A percentile compares a stretch with the other conserved stretches of the same genome.
Conservation (phyloP, 2,329 filamentous ascomycete species). For the Talaromyces piceae region DNA sequence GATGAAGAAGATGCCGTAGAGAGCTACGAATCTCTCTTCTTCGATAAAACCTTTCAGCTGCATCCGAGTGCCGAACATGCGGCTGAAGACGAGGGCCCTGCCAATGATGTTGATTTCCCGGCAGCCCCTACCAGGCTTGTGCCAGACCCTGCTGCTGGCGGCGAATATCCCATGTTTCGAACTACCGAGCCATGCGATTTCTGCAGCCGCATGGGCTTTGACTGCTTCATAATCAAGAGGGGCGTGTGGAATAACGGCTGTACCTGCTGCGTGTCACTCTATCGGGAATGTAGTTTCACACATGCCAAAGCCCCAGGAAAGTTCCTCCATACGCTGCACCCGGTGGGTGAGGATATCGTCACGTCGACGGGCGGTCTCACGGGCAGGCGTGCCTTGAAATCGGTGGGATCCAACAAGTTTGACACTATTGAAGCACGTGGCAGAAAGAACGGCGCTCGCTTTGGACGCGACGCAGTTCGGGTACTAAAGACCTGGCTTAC, state of each 20-base stretch:
- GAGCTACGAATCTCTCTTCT: constrained; percentile 34
- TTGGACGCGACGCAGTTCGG: constrained; percentile 72
- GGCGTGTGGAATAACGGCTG: constrained; percentile 39
- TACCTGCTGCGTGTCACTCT: constrained; percentile 42
- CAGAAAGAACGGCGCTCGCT: constrained; percentile 64
- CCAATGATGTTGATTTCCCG: constrained; percentile 3
- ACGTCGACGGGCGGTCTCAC: constrained; percentile 32
- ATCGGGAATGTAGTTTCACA: constrained; percentile 41
- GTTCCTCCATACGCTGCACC: constrained; percentile 38
- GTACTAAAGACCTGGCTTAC: constrained; percentile 79
- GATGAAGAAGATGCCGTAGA: constrained; percentile 32
- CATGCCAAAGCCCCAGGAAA: constrained; percentile 34
- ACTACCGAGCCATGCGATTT: constrained; percentile 41
- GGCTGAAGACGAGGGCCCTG: constrained; percentile 15
- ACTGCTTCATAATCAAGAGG: constrained; percentile 40
- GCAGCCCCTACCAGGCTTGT: constrained; percentile 17
- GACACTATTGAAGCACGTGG: constrained; percentile 32
- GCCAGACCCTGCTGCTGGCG: constrained; percentile 12
- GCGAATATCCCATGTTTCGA: constrained; percentile 37
- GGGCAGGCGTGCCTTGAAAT: constrained; percentile 35
- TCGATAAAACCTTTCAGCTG: constrained; percentile 35
- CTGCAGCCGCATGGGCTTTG: constrained; percentile 39
- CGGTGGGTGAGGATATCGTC: constrained; percentile 37
- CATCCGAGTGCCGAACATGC: constrained; percentile 21
- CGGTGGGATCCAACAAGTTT: constrained; percentile 24